Evolutionary conservation across 2,329 filamentous ascomycete species (phyloP), one percentile per base, ranked within the genome.

Genomic region (Ploettnerulaceae sp.): DNA sequence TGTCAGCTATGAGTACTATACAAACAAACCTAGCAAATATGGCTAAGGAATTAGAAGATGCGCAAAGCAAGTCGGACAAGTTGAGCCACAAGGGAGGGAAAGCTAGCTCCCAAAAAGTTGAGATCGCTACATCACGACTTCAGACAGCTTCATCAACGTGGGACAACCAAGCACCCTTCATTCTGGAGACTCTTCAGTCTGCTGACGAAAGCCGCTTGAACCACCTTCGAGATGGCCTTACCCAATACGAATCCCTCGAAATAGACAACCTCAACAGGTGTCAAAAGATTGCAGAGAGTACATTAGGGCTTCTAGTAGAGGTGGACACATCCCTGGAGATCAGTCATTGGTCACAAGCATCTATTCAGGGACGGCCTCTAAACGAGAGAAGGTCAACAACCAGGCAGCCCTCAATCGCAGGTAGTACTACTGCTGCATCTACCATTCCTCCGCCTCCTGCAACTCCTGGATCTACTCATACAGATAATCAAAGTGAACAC

Each of bases 141-240:
- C 86, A 95, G 54, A 81, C 81, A 50, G 84, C 89, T n/a, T 79
- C 75, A 34, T 77, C 84, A 55, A 86, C 95, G 64, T 98, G 93
- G 93, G 84, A 95, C 46, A 89, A 89, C 1, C 89, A 95, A 66
- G 89, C 93, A 11, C 93, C 93, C 1, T 97, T 88, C 67, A 85
- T 96, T 51, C 96, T 95, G 62, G 93, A 98, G 68, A 86, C 84
- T 51, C 77, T 98, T 20, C 93, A 98, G 65, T 84, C 87, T 5
- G 72, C 94, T 24, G 93, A 98, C 63, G 93, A 98, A 70, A 83
- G 79, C 58, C 81, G 93, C 46, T 73, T 94, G 56, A 95, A 96
- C 66, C 85, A 94, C 61, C 74, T 98, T 49, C 85, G 91, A 52
- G 91, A 97, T 66, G 79, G 87, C 31, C 76, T 98, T 50, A 97